phyloP scores from a whole-genome alignment of 2,329 filamentous ascomycete genomes.

The Samsoniella hepiali region DNA sequence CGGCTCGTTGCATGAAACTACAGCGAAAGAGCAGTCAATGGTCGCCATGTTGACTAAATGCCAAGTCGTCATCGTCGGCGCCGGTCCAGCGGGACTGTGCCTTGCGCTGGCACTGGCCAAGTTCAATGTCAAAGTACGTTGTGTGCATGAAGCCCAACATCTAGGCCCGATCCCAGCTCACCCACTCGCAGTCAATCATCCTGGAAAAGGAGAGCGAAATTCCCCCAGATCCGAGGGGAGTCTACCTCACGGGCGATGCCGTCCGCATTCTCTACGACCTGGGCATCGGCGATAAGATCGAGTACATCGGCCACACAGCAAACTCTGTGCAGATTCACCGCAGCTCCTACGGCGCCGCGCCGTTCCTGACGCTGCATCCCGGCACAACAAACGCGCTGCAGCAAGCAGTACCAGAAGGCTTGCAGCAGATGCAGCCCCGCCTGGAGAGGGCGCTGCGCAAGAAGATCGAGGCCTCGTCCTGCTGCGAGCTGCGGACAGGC shows the following conservation, averaged over 20 bases:
- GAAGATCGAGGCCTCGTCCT: conserved; percentile 22
- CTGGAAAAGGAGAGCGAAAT: conserved; percentile 28
- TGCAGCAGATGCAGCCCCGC: conserved; percentile 20
- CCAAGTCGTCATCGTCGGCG: conserved; percentile 10
- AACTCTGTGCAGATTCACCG: conserved; percentile 25
- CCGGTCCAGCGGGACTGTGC: background rate
- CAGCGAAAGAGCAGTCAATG: too few relatives aligned
- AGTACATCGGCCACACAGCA: background rate
- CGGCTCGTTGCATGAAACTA: too few relatives aligned
- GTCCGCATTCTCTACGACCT: conserved; percentile 26
- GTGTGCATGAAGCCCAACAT: background rate
- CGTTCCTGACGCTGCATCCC: background rate
- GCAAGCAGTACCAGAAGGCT: conserved; percentile 5
- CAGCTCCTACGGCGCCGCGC: conserved; percentile 17
- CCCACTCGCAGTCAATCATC: conserved; percentile 22
- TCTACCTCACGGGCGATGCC: conserved; percentile 31
- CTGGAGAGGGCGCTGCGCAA: conserved; percentile 12
- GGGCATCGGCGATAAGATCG: conserved; percentile 25
- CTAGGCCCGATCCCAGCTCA: background rate
- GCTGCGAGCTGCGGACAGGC: conserved; percentile 18
- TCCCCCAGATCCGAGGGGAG: conserved; percentile 30
- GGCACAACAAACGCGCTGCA: background rate
- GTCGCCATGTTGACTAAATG: too few relatives aligned
- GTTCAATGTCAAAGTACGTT: background rate
- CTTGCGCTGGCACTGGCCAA: conserved; percentile 1